Evolutionary conservation across 345 rosid genomes (phyloP).

Genomic region (Hirschfeldia incana): DNA sequence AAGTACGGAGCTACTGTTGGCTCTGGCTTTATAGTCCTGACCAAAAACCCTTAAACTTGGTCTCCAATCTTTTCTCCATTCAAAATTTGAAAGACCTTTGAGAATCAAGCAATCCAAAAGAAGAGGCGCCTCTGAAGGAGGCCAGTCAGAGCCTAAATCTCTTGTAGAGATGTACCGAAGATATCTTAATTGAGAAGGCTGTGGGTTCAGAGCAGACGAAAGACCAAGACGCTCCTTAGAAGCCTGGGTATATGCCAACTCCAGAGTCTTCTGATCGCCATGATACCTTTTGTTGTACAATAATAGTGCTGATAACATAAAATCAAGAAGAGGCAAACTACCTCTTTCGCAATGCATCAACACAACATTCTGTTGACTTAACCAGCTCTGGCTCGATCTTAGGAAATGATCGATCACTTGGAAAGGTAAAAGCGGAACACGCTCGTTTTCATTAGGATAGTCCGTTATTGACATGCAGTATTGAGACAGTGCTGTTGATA

Average conservation of each 20-base stretch:
- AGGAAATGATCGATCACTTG: slow-evolving; percentile 92
- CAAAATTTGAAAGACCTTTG: slow-evolving; percentile 57
- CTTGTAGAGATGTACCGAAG: slow-evolving; percentile 88
- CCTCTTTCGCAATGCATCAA: slow-evolving; percentile 95
- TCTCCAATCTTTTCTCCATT: slow-evolving; percentile 63
- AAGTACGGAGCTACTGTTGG: slow-evolving; percentile 77
- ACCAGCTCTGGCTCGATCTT: slow-evolving; percentile 90
- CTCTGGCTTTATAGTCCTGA: slow-evolving; percentile 67
- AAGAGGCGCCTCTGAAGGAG: slow-evolving; percentile 76
- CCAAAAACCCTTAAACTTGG: slow-evolving; percentile 68
- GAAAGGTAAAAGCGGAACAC: slow-evolving; percentile 75
- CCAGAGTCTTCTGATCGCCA: slow-evolving; percentile 91
- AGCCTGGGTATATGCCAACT: slow-evolving; percentile 85
- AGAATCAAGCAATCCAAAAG: slow-evolving; percentile 71
- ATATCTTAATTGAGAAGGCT: slow-evolving; percentile 85
- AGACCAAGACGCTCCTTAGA: slow-evolving; percentile 61
- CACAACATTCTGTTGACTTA: slow-evolving; percentile 91
- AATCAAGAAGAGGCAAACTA: slow-evolving; percentile 95
- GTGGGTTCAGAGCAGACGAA: slow-evolving; percentile 65
- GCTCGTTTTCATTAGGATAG: slow-evolving; percentile 82
- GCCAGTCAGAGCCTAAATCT: slow-evolving; percentile 72
- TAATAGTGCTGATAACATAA: slow-evolving; percentile 90
- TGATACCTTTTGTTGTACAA: slow-evolving; percentile 56
- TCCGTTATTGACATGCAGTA: slow-evolving; percentile 95
- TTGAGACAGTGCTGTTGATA: slow-evolving; percentile 72